phyloP scores from a whole-genome alignment of 2,329 filamentous ascomycete genomes.

The Zymoseptoria pseudotritici region DNA sequence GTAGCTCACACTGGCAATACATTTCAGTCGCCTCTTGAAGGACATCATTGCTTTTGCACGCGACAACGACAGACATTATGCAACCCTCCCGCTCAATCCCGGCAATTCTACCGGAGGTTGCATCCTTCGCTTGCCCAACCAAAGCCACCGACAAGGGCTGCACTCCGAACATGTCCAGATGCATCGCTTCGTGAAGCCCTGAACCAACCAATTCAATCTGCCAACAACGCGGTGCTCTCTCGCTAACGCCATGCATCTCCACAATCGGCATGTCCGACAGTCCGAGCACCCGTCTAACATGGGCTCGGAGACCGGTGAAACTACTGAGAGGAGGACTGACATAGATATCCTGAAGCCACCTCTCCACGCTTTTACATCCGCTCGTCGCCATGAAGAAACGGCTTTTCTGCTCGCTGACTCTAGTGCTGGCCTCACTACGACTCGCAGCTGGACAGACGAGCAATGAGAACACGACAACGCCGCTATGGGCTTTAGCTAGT shows the following conservation, averaged over 20 bases:
- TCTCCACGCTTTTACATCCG: background rate
- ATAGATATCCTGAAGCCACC: background rate
- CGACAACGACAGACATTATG: too few species aligned
- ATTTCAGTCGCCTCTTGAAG: too few species aligned
- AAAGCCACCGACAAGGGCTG: background rate
- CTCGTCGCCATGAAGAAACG: background rate
- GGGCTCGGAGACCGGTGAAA: background rate
- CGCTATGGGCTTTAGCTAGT: conserved; percentile 1
- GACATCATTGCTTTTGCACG: too few species aligned
- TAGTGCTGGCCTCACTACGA: background rate
- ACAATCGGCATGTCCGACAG: background rate
- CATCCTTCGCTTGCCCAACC: background rate
- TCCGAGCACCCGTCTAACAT: background rate
- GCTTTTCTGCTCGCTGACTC: background rate
- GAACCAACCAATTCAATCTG: background rate
- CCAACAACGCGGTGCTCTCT: background rate
- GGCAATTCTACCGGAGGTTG: background rate
- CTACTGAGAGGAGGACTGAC: background rate
- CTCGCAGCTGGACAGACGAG: background rate
- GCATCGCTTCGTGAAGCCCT: background rate
- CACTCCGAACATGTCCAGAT: background rate
- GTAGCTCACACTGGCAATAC: too few species aligned
- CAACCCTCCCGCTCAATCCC: background rate
- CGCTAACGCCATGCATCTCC: background rate
- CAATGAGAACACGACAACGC: background rate